Evolutionary conservation across 768 basidiomycete genomes (phyloP).

Genomic region (Auriscalpium microsporum): DNA sequence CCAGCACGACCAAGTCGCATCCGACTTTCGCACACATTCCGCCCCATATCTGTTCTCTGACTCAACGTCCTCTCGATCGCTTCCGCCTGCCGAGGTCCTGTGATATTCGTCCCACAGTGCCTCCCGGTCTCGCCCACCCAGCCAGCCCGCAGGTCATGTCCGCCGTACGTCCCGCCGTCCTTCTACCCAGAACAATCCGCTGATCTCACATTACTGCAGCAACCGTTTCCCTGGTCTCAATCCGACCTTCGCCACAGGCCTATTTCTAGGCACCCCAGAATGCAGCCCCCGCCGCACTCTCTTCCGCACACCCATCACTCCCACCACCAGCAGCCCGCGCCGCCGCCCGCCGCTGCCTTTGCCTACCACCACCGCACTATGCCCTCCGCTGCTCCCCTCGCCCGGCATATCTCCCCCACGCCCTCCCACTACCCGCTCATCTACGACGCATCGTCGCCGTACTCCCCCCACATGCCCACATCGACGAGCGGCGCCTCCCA

Average conservation of each 20-base stretch:
- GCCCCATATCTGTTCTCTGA: neutral
- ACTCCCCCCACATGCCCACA: neutral
- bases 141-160: neutral
- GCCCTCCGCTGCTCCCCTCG: neutral
- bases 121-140: neutral
- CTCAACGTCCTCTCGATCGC: neutral
- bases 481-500: neutral
- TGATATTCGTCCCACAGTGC: too few species aligned
- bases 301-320: neutral
- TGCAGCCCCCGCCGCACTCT: neutral
- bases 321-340: neutral
- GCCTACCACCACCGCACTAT: constrained; percentile 2
- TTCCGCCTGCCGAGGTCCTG: neutral
- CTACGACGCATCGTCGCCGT: neutral
- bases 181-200: neutral
- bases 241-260: neutral
- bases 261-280: neutral
- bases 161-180: neutral
- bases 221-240: neutral
- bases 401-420: neutral
- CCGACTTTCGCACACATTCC: neutral
- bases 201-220: neutral
- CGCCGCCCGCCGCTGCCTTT: neutral
- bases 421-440: neutral
- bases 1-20: neutral